Base-by-base conservation (phyloP, 305 asterid species). In the Petunia hybrid region DNA sequence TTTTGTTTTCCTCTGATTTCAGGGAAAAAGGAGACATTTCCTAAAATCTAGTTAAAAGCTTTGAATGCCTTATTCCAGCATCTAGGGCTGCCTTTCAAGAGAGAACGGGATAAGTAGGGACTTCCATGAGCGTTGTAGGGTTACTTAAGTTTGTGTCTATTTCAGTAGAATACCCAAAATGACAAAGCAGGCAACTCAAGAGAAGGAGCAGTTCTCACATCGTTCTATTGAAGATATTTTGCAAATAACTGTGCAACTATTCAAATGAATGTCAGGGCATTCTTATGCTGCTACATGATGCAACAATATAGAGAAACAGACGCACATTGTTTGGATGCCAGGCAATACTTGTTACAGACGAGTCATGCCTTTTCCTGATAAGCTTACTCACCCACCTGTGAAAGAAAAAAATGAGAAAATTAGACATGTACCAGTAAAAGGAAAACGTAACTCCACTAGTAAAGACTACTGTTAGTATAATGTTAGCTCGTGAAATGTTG, bases 351-450 rank as follows among this genome's bases (percentile, higher is more conserved):
- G 99, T 96, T 48, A 96, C 99, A 76, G 99, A 96, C 85, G 99
- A 96, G 87, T 94, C 98, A 80, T 96, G 99, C 81, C 92, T 92
- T 90, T 96, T 96, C 87, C 99, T 90, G 83, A 96, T 91, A 85
- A 96, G 89, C 91, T 96, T 96, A 86, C 99, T 96, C 80, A 94
- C 99, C 99, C 99, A 96, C 99, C 99, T 96, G 92, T 73, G 79
- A 75, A 82, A 85, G 83, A 22, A 78, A 82, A 82, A 63, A 56
- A 80, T 76, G 57, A 79, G 31, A 43, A 65, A 81, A 42, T 82
- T 76, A 79, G 74, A 67, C 16, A 79, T 36, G 48, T 74, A 51
- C 46, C 64, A 0, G 78, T 53, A 51, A 74, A 36, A 53, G 3
- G 61, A 1, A 71, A 53, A 8, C 7, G 62, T 36, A 36, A 53